A percentile compares a stretch with the other conserved stretches of the same genome.
phyloP scores from a whole-genome alignment of 2,329 filamentous ascomycete species.

The Trichocomaceae sp. region DNA sequence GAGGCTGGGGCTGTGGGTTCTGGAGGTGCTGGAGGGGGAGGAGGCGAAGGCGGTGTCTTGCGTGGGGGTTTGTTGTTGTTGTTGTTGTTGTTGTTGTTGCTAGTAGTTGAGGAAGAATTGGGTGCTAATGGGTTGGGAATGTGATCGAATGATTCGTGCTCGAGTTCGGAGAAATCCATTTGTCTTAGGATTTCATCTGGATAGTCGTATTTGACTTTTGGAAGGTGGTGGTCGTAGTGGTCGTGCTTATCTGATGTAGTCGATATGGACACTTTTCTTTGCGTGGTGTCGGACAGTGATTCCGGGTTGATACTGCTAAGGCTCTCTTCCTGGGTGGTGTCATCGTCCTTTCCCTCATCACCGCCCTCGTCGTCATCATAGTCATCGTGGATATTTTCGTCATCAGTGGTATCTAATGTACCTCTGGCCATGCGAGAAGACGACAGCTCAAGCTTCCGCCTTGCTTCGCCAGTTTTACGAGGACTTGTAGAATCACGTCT shows the following conservation, averaged over 20 bases:
- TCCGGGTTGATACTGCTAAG: constrained; percentile 27
- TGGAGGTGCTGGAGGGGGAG: constrained; percentile 14
- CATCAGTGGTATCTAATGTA: constrained; percentile 16
- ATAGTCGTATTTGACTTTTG: constrained; percentile 43
- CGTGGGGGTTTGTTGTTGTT: too few relatives aligned
- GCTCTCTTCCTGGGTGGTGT: neutral
- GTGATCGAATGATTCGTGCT: constrained; percentile 45
- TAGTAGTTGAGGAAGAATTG: constrained; percentile 15
- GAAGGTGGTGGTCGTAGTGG: constrained; percentile 28
- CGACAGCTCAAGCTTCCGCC: neutral
- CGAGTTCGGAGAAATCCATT: constrained; percentile 45
- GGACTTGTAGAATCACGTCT: constrained; percentile 2
- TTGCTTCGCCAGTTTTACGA: constrained; percentile 1
- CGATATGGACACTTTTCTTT: constrained; percentile 2
- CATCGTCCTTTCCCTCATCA: constrained; percentile 8
- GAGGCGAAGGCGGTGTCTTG: neutral
- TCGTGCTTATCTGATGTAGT: constrained; percentile 22
- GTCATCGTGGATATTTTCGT: constrained; percentile 14
- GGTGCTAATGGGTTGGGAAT: constrained; percentile 24
- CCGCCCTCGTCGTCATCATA: constrained; percentile 13
- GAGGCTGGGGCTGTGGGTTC: constrained; percentile 20
- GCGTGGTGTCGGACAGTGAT: constrained; percentile 15
- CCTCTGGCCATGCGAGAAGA: constrained; percentile 5
- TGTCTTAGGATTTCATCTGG: constrained; percentile 37
- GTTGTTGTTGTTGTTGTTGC: too few relatives aligned